phyloP scores from a whole-genome alignment of 2,329 filamentous ascomycete genomes.

The Cephalotrichum gorgonifer region DNA sequence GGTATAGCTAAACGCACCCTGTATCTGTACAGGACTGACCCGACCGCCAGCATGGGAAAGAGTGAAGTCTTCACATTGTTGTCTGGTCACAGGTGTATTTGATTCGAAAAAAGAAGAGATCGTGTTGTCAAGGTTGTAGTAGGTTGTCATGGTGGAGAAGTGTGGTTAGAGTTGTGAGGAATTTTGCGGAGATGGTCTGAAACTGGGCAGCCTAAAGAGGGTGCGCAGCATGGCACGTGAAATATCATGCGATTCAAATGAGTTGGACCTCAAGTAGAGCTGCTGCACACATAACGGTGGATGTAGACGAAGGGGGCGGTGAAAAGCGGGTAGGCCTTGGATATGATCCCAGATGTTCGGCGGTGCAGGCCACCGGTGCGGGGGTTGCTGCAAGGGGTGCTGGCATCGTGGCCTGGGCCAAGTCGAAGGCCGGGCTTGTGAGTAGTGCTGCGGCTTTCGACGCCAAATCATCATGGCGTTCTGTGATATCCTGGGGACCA shows the following conservation, averaged over 20 bases:
- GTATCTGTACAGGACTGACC: conserved; percentile 10
- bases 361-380: neutral
- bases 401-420: neutral
- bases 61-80: conserved; percentile 11
- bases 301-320: no score
- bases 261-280: no score
- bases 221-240: no score
- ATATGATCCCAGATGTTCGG: no score
- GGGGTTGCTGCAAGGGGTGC: no score
- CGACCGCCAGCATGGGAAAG: conserved; percentile 5
- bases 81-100: conserved; percentile 2
- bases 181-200: no score
- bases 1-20: conserved; percentile 13
- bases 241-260: no score
- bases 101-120: conserved; percentile 7
- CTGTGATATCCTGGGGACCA: neutral
- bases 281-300: no score
- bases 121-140: conserved; percentile 8
- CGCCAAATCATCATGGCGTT: neutral
- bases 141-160: neutral
- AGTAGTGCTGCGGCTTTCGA: neutral
- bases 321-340: no score
- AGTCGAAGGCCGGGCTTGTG: neutral
- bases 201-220: no score
- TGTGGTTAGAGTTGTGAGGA: no score